Base-by-base conservation (phyloP, 140 eudicot species). In the Flaveria floridana region DNA sequence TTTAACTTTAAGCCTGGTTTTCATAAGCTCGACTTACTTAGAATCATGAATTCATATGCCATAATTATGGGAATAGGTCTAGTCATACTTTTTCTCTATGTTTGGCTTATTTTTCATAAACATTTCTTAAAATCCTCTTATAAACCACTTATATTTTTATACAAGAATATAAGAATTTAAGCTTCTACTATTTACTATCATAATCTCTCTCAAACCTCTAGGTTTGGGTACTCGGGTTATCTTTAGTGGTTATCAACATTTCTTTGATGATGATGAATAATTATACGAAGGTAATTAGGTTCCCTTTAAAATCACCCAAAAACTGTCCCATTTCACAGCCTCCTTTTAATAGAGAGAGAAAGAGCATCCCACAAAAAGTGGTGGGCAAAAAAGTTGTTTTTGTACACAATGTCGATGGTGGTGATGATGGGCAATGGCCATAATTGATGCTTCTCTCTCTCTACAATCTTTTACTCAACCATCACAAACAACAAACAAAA, bases 341-440 rank as follows among this genome's bases (percentile, higher is more conserved):
- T 59, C 66, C 80, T 71, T 81, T 81, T 70, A 61, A 85, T 78
- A 84, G 81, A 64, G 78, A 79, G 65, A 78, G 79, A 77, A 72
- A 73, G 73, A 82, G 50, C 50, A 44, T 44, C 50, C 3, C 13
- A 44, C 7, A 44, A 83, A 76, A 76, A 39, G 81, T 80, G 84
- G 88, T 80, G 83, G 86, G 72, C 80, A 78, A 71, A 87, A 88
- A 89, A 87, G 93, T 80, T 84, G 85, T 88, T 88, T 90, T 86
- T 88, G 95, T 82, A 86, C 89, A 81, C 89, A 88, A 82, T 77
- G 91, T 81, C 62, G 30, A 48, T 87, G 87, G 83, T 87, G 86
- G 82, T 86, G 88, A 71, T 83, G 83, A 75, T 85, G 85, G 51
- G 68, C 79, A 79, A 73, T 85, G 86, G 59, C 67, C 79, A 73